Evolutionary conservation across 805 yeast species (phyloP).

Genomic region (Candida palmyrensis): DNA sequence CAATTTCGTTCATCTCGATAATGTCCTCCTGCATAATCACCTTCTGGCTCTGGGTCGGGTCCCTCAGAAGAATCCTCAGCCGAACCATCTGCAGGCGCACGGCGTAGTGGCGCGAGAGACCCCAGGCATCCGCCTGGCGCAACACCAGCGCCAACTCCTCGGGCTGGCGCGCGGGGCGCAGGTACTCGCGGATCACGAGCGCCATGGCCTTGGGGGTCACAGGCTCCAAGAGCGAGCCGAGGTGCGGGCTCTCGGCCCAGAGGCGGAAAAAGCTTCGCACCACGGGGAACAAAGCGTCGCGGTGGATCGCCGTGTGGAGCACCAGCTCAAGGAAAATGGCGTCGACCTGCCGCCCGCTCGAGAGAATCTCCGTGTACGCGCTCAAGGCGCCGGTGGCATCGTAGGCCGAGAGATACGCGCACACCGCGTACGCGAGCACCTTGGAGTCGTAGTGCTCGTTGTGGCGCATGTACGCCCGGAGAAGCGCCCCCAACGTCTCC

Average conservation of each 20-base stretch:
- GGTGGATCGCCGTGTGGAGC: constrained; percentile 17
- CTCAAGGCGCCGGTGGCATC: constrained; percentile 27
- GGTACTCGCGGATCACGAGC: constrained; percentile 15
- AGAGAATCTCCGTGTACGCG: constrained; percentile 16
- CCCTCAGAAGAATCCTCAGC: constrained; percentile 19
- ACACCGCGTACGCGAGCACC: constrained; percentile 23
- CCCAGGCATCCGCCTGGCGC: constrained; percentile 13
- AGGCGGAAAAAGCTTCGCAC: constrained; percentile 14
- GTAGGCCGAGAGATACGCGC: constrained; percentile 25
- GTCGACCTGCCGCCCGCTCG: constrained; percentile 18
- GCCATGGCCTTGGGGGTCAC: constrained; percentile 24
- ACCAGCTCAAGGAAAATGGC: constrained; percentile 22
- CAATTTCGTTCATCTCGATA: constrained; percentile 12
- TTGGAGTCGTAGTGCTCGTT: constrained; percentile 15
- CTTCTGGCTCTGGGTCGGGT: constrained; percentile 21
- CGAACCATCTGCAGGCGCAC: constrained; percentile 20
- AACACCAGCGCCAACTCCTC: constrained; percentile 20
- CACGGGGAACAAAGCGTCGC: constrained; percentile 29
- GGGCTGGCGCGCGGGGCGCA: constrained; percentile 6
- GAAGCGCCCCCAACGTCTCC: constrained; percentile 15
- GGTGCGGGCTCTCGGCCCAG: constrained; percentile 22
- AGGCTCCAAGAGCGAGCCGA: constrained; percentile 7
- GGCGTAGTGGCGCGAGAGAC: constrained; percentile 18
- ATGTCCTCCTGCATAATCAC: constrained; percentile 20
- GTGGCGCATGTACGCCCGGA: constrained; percentile 16